These are phyloP conservation scores for Penstemon barbatus DNA, from an alignment of 257 asterid species.

Conservation along the genomic window DNA sequence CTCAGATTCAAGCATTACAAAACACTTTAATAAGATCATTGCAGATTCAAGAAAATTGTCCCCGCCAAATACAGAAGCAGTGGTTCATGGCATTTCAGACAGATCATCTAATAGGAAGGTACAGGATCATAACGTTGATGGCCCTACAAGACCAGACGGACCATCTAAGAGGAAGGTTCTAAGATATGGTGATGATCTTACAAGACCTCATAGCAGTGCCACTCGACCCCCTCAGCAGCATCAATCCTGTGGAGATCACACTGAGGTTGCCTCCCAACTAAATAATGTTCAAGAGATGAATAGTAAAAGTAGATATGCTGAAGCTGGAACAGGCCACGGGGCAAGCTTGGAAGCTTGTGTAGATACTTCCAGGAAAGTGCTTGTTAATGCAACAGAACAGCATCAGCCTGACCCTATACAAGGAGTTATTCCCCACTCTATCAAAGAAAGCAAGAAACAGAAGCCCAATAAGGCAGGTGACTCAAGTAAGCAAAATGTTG, in stretches of 20 bases:
- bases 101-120: conserved; percentile 56
- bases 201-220: conserved; percentile 53
- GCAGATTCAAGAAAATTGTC: conserved; percentile 51
- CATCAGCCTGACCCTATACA: conserved; percentile 42
- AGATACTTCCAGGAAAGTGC: conserved; percentile 47
- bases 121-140: conserved; percentile 50
- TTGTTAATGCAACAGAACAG: conserved; percentile 47
- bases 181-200: conserved; percentile 51
- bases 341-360: conserved; percentile 42
- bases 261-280: conserved; percentile 47
- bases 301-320: conserved; percentile 50
- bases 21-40: conserved; percentile 46
- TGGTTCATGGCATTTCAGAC: conserved; percentile 44
- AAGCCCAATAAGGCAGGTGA: conserved; percentile 48
- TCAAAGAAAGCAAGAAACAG: conserved; percentile 60
- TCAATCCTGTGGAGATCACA: conserved; percentile 44
- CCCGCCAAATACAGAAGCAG: conserved; percentile 46
- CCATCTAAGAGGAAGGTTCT: conserved; percentile 53
- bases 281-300: conserved; percentile 43
- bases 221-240: conserved; percentile 47
- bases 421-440: conserved; percentile 43
- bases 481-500: conserved; percentile 52
- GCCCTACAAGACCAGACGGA: conserved; percentile 53
- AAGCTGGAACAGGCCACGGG: conserved; percentile 41
- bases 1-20: conserved; percentile 55